Conservation (phyloP, 2,329 filamentous ascomycete species). For the Colletotrichum musae region DNA sequence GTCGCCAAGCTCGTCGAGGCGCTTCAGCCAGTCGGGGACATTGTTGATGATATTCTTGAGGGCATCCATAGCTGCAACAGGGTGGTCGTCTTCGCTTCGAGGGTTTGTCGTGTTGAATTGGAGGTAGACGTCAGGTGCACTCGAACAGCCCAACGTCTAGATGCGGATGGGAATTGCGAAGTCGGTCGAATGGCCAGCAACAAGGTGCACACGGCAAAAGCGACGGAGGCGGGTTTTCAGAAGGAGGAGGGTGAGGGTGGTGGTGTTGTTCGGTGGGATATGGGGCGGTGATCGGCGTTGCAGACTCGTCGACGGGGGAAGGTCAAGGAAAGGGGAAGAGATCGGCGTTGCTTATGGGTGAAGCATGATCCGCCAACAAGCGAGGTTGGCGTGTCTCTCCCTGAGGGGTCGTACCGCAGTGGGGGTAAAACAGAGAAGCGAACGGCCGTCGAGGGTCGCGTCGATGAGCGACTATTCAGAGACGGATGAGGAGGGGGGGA, state of each 20-base stretch:
- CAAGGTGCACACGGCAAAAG: constrained; percentile 10
- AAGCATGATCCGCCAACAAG: constrained; percentile 39
- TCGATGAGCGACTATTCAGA: not conserved
- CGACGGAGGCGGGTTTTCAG: constrained; percentile 24
- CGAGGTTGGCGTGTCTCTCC: constrained; percentile 23
- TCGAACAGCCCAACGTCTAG: constrained; percentile 48
- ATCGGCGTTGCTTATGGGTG: constrained; percentile 34
- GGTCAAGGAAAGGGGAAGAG: constrained; percentile 36
- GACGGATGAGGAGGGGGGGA: not conserved
- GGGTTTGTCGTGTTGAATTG: constrained; percentile 48
- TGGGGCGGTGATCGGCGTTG: constrained; percentile 35
- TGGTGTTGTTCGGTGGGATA: constrained; percentile 22
- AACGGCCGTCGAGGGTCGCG: not conserved
- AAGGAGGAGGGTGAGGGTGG: too few relatives aligned
- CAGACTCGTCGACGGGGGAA: constrained; percentile 48
- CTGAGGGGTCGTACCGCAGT: constrained; percentile 5
- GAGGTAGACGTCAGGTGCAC: constrained; percentile 48
- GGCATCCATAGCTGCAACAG: constrained; percentile 67
- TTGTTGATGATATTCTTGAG: constrained; percentile 68
- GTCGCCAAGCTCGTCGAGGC: constrained; percentile 71
- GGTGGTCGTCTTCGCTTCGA: constrained; percentile 46
- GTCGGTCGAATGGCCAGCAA: constrained; percentile 8
- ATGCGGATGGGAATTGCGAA: not conserved
- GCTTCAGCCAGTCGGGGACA: constrained; percentile 72
- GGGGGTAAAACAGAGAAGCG: not conserved